These are phyloP conservation scores for Insectozyma bohioensis DNA, from an alignment of 1,139 yeast genomes.

Conservation along the genomic window DNA sequence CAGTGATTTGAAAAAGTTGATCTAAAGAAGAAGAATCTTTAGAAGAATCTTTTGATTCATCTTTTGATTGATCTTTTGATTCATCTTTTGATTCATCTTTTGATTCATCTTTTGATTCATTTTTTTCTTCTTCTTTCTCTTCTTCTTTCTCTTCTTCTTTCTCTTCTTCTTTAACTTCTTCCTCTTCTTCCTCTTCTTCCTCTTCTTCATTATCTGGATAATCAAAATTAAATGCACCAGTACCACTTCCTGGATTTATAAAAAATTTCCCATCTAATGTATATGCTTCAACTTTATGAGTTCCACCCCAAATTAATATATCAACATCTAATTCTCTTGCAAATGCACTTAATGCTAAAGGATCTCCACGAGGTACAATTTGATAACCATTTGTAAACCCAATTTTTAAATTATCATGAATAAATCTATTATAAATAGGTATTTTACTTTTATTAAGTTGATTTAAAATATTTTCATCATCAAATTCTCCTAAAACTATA, in stretches of 20 bases:
- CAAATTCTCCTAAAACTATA: conserved; percentile 79
- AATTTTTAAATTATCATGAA: conserved; percentile 69
- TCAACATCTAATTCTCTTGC: conserved; percentile 95
- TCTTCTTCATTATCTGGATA: conserved; percentile 44
- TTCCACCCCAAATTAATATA: conserved; percentile 93
- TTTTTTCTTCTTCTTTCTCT: conserved; percentile 29
- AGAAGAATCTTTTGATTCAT: conserved; percentile 23
- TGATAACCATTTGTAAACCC: conserved; percentile 88
- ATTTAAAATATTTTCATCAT: conserved; percentile 31
- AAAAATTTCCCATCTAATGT: conserved; percentile 91
- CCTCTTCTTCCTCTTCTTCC: conserved; percentile 43
- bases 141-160: conserved; percentile 14
- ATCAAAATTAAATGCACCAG: conserved; percentile 75
- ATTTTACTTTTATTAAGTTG: conserved; percentile 38
- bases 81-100: conserved; percentile 16
- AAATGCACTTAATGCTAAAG: conserved; percentile 73
- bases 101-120: conserved; percentile 15
- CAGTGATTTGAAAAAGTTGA: conserved; percentile 18
- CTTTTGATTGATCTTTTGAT: conserved; percentile 13
- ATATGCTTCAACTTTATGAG: conserved; percentile 90
- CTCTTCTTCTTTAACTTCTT: conserved; percentile 21
- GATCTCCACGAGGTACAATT: conserved; percentile 82
- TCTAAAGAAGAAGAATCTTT: no score
- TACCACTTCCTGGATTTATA: conserved; percentile 93
- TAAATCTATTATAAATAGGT: conserved; percentile 66